phyloP scores from a whole-genome alignment of 2,329 filamentous ascomycete species.

The Paecilomyces niveus region DNA sequence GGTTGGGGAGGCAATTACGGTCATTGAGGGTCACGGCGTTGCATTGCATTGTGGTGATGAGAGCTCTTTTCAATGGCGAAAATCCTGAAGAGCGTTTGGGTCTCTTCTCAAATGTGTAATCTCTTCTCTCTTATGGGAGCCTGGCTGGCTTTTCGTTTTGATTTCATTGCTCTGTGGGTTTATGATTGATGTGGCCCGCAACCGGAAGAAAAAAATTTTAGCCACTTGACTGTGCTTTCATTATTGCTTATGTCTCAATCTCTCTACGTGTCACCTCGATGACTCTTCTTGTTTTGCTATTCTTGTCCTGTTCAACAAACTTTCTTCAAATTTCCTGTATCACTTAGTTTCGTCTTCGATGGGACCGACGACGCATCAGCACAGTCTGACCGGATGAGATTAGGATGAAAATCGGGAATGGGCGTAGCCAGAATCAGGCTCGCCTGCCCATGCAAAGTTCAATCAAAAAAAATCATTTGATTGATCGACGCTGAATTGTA shows the following conservation, averaged over 20 bases:
- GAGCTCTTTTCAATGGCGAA: slow-evolving; percentile 1
- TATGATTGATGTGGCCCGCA: slow-evolving; percentile 9
- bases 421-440: background rate
- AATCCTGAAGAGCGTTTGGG: slow-evolving; percentile 2
- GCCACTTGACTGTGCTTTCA: background rate
- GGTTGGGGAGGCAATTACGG: slow-evolving; percentile 43
- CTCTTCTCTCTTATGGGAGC: slow-evolving; percentile 32
- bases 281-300: background rate
- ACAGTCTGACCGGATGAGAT: background rate
- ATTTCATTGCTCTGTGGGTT: slow-evolving; percentile 16
- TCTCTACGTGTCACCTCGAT: background rate
- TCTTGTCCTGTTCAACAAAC: background rate
- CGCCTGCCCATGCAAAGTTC: background rate
- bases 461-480: background rate
- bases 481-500: background rate
- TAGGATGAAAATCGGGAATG: background rate
- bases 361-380: background rate
- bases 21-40: slow-evolving; percentile 30
- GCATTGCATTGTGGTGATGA: slow-evolving; percentile 7
- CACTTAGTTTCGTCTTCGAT: slow-evolving; percentile 2
- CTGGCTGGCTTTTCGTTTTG: slow-evolving; percentile 26
- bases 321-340: slow-evolving; percentile 1
- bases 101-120: slow-evolving; percentile 24
- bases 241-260: slow-evolving; percentile 2
- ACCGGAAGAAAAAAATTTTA: background rate